Conservation (phyloP, 192 early-diverging fungal species). For the Linnemannia schmuckeri region DNA sequence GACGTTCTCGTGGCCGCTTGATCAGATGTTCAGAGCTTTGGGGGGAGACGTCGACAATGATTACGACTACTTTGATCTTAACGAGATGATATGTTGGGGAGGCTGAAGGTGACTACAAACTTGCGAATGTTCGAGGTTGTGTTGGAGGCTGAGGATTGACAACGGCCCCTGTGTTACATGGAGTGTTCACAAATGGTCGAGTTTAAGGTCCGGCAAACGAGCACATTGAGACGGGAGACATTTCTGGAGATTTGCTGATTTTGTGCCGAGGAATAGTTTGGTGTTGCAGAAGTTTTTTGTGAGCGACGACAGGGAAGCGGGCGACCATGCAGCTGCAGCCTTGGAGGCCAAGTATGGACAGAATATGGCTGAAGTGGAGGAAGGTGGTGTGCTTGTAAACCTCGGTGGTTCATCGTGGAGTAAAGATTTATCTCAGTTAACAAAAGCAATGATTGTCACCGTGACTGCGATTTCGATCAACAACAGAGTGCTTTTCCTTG, state of each 20-base stretch:
- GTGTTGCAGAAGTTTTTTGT: neutral
- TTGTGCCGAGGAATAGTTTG: neutral
- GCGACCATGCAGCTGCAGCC: neutral
- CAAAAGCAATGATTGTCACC: too few species aligned
- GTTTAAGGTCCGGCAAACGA: neutral
- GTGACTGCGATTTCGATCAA: too few species aligned
- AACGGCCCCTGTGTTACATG: neutral
- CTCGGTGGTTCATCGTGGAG: too few species aligned
- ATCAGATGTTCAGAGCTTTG: too few species aligned
- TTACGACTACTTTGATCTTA: neutral
- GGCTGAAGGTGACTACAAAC: neutral
- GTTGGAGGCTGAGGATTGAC: neutral
- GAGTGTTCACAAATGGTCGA: neutral
- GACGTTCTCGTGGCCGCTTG: neutral
- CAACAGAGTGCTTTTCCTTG: too few species aligned
- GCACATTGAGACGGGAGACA: neutral
- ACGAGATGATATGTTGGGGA: neutral
- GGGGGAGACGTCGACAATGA: neutral
- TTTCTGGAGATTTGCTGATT: neutral
- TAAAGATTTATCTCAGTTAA: too few species aligned
- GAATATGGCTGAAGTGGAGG: too few species aligned
- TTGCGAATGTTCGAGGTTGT: neutral
- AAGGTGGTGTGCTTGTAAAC: too few species aligned
- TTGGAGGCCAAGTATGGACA: neutral
- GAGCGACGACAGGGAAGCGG: neutral